Conservation (phyloP, 192 early-diverging fungal genomes). For the Mortierella alpina region DNA sequence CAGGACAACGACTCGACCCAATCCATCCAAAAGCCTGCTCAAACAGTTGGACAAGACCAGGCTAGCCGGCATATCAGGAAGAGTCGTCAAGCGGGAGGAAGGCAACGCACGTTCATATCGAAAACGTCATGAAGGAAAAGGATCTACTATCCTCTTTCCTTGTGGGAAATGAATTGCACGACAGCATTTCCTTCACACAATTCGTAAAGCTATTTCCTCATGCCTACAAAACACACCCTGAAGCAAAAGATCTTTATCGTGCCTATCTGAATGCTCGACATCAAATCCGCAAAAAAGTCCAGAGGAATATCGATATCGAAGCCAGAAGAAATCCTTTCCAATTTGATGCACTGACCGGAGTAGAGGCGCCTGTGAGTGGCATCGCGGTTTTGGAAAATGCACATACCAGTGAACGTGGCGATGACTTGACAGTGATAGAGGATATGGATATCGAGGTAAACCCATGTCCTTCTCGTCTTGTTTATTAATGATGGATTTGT, state of each 20-base stretch:
- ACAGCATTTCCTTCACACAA: slow-evolving; percentile 40
- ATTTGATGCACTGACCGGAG: slow-evolving; percentile 3
- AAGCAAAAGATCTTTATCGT: slow-evolving; percentile 47
- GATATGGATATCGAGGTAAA: slow-evolving; percentile 35
- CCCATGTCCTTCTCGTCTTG: background rate
- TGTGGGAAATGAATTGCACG: slow-evolving; percentile 50
- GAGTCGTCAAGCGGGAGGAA: background rate
- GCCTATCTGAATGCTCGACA: slow-evolving; percentile 33
- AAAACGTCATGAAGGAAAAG: slow-evolving; percentile 31
- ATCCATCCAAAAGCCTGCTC: too few species aligned
- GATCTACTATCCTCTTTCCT: slow-evolving; percentile 43
- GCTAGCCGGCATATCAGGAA: background rate
- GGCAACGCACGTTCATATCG: background rate
- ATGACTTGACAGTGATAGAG: background rate
- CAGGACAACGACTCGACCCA: too few species aligned
- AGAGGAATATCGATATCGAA: slow-evolving; percentile 50
- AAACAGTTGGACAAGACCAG: too few species aligned
- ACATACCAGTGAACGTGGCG: background rate
- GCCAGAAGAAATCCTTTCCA: slow-evolving; percentile 40
- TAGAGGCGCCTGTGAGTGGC: background rate
- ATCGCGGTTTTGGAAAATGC: background rate
- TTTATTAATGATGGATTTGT: background rate
- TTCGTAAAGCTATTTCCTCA: slow-evolving; percentile 24
- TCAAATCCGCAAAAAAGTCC: slow-evolving; percentile 36
- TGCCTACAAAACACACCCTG: slow-evolving; percentile 18